These are phyloP conservation scores for Ceratobasidium sp. DNA, from an alignment of 1,284 basidiomycete genomes.

Conservation along the genomic window DNA sequence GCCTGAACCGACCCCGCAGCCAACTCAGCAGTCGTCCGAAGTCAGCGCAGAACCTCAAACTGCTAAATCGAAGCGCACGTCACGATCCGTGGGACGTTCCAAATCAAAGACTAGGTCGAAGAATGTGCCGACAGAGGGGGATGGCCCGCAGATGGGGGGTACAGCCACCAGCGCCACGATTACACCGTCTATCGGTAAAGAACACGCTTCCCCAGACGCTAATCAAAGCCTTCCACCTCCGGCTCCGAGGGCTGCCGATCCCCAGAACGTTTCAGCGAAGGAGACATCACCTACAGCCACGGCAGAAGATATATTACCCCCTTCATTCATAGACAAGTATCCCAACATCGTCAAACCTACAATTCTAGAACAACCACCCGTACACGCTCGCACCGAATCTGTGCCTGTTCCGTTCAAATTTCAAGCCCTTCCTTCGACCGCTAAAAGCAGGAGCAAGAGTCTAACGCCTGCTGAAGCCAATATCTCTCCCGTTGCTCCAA, in stretches of 20 bases:
- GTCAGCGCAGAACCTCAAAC: neutral
- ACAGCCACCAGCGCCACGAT: neutral
- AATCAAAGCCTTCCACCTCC: neutral
- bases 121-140: conserved; percentile 10
- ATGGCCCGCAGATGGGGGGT: conserved; percentile 1
- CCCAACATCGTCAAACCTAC: neutral
- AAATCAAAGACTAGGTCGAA: conserved; percentile 36
- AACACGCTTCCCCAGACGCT: neutral
- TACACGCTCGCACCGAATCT: conserved; percentile 10
- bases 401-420: conserved; percentile 38
- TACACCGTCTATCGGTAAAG: neutral
- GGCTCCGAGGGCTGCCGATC: too few relatives aligned
- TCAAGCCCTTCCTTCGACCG: neutral
- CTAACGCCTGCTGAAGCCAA: neutral
- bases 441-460: conserved; percentile 18
- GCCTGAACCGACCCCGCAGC: neutral
- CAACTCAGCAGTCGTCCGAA: neutral
- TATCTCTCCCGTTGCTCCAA: neutral
- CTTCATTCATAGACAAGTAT: neutral
- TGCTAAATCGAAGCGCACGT: conserved; percentile 17
- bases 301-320: neutral
- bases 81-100: conserved; percentile 24
- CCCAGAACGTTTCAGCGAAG: too few relatives aligned
- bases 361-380: neutral
- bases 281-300: neutral